Evolutionary conservation across 208 protist genomes (phyloP).

Genomic region (Sergeia podlipaevii): DNA sequence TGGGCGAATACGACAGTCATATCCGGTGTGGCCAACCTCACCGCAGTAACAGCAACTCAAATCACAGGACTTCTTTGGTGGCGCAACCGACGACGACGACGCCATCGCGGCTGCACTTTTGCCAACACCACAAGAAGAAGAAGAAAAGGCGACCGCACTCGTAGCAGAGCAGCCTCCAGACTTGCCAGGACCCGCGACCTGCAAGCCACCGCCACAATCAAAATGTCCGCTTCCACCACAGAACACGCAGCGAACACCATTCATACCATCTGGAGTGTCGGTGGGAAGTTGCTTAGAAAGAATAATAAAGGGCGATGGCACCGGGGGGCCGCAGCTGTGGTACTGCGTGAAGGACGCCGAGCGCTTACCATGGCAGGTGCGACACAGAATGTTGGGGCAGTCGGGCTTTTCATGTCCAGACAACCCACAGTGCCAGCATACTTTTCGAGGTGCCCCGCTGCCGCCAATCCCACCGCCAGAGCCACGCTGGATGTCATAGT

Average conservation of each 20-base stretch:
- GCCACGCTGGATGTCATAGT: constrained; percentile 54
- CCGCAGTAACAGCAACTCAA: constrained; percentile 65
- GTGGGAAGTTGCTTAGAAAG: constrained; percentile 11
- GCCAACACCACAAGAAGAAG: too few species aligned
- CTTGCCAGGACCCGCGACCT: constrained; percentile 1
- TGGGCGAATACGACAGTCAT: constrained; percentile 54
- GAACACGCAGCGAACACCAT: constrained; percentile 48
- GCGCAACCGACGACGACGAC: neutral
- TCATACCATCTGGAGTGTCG: constrained; percentile 42
- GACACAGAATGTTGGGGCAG: constrained; percentile 74
- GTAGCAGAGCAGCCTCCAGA: neutral
- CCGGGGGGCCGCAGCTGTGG: constrained; percentile 21
- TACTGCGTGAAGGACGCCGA: constrained; percentile 25
- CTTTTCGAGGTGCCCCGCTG: constrained; percentile 25
- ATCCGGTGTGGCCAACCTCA: constrained; percentile 54
- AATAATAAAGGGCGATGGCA: constrained; percentile 51
- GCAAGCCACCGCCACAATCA: constrained; percentile 33
- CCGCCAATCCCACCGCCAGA: constrained; percentile 7
- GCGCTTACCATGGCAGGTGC: constrained; percentile 53
- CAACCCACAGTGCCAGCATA: constrained; percentile 86
- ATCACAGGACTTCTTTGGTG: neutral
- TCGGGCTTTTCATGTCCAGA: constrained; percentile 73
- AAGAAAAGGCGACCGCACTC: neutral
- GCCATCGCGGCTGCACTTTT: constrained; percentile 9
- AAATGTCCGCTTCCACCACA: constrained; percentile 61